A percentile compares a stretch with the other conserved stretches of the same genome.
phyloP scores from a whole-genome alignment of 257 asterid species.

The Przewalskia tangutica region DNA sequence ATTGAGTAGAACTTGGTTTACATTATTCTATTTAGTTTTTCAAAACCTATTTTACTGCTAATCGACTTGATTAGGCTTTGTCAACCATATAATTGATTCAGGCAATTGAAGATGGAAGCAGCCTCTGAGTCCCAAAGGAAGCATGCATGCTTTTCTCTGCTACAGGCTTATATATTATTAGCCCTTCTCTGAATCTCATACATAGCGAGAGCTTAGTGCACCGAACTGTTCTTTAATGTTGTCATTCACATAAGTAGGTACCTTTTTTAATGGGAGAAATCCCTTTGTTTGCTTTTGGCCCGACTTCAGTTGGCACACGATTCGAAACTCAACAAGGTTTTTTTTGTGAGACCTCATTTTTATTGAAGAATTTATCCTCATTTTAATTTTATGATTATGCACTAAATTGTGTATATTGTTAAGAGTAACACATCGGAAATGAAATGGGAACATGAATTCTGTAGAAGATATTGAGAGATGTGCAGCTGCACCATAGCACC shows the following conservation, averaged over 20 bases:
- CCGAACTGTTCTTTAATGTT: no score
- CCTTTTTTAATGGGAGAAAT: neutral
- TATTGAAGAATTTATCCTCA: neutral
- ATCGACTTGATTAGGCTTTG: neutral
- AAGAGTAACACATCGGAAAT: no score
- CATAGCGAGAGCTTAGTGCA: no score
- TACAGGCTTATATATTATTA: neutral
- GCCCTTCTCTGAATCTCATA: neutral
- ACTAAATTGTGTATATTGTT: neutral
- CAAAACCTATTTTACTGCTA: neutral
- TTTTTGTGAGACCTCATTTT: neutral
- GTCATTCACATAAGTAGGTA: neutral
- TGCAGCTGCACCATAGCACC: no score
- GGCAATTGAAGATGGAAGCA: slow-evolving; percentile 3
- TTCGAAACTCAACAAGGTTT: neutral
- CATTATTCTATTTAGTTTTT: neutral
- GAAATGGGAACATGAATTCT: no score
- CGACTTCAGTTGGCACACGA: neutral
- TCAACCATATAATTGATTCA: neutral
- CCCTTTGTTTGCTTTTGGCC: neutral
- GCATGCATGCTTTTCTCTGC: neutral
- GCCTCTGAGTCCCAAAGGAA: neutral
- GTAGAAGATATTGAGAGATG: no score
- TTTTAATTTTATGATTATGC: neutral
- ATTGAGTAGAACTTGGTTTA: neutral